Evolutionary conservation across 345 rosid genomes (phyloP).

Genomic region (Toxicodendron radicans): DNA sequence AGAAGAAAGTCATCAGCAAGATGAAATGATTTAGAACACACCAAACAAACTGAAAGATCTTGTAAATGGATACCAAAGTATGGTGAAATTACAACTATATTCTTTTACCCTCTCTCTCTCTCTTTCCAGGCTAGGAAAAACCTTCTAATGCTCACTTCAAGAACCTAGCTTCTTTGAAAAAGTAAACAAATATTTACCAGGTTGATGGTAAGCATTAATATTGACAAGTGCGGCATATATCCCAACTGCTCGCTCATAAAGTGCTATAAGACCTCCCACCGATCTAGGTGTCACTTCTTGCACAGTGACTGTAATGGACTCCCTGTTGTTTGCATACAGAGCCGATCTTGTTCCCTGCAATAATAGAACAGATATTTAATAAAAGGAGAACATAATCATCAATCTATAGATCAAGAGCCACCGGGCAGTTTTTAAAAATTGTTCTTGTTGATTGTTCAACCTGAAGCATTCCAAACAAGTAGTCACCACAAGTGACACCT

Average conservation of each 20-base stretch:
- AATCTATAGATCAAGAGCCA: conserved; percentile 9
- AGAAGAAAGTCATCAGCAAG: neutral
- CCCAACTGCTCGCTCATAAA: conserved; percentile 98
- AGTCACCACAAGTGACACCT: conserved; percentile 98
- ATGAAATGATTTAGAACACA: neutral
- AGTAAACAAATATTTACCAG: conserved; percentile 52
- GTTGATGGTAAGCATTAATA: conserved; percentile 96
- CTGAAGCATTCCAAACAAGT: conserved; percentile 98
- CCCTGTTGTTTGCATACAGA: conserved; percentile 82
- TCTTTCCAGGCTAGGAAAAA: neutral
- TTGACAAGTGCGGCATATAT: conserved; percentile 80
- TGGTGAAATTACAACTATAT: neutral
- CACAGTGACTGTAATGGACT: conserved; percentile 83
- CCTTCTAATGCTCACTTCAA: conserved; percentile 1
- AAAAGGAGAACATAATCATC: conserved; percentile 6
- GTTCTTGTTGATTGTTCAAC: conserved; percentile 36
- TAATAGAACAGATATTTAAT: conserved; percentile 22
- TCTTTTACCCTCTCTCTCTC: neutral
- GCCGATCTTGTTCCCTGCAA: conserved; percentile 97
- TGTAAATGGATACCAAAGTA: neutral
- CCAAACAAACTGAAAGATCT: conserved; percentile 1
- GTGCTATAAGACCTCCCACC: conserved; percentile 86
- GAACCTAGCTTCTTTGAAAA: conserved; percentile 10
- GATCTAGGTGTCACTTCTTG: conserved; percentile 93
- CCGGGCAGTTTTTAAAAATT: neutral